Evolutionary conservation across 306 rosid genomes (phyloP), one percentile per base, ranked within the genome.

Genomic region (Astragalus membranaceus): DNA sequence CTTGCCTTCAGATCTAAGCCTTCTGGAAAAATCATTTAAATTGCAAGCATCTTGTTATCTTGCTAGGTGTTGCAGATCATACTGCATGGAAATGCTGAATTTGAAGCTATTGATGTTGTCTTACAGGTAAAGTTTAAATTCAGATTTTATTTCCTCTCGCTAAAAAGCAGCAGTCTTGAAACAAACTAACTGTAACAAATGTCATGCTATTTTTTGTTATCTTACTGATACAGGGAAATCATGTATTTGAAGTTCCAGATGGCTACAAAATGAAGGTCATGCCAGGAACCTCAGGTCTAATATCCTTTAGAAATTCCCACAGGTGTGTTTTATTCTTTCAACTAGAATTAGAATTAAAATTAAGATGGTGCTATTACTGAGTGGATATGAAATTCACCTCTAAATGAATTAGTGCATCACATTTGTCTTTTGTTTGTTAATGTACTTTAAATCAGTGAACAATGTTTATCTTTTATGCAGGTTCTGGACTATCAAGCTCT

Each of bases 61-160:
- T 80, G 64, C 63, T 68, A 94, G 99, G 87, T 79, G 69, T 75
- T 88, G 80, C 85, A 84, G 83, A 77, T 91, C 48, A 62, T 86
- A 68, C 86, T 91, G 75, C 95, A 86, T 71, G 99, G 97, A 74
- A 94, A 91, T 89, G 97, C 97, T 81, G 99, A 91, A 76, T 91
- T 94, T 80, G 92, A 91, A 78, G 97, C 97, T 62, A 75, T 76
- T 56, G 83, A 87, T 78, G 96, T 89, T 64, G 80, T 83, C 74
- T 68, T 94, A 74, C 85, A 89, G 99, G 97, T 94, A 75, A 64
- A 75, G 39, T 77, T 75, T 32, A 70, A 71, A 50, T 56, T 44
- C 13, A 0, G 16, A 46, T 44, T 47, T 42, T 44, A 9, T n/a
- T 54, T 9, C 15, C 14, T 36, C 32, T 29, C 58, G 36, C 10